Base-by-base conservation (phyloP, 2,329 filamentous ascomycete genomes). In the Aplosporella prunicola region DNA sequence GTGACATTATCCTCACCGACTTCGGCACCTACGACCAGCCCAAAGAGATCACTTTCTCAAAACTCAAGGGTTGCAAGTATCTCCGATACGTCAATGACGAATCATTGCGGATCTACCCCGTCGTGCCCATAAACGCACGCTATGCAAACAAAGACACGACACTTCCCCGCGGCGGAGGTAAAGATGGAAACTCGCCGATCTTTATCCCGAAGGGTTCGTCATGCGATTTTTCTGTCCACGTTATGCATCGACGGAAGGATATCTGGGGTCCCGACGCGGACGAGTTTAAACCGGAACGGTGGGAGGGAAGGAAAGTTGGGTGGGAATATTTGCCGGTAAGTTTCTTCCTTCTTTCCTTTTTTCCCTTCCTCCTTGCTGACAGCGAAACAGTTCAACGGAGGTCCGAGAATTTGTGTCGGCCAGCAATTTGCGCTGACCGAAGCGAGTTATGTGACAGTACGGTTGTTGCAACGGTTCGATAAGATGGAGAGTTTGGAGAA, bases 371-470 rank as follows among this genome's bases (percentile, higher is more conserved):
- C n/a, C 22, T 24, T 24, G 8, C 22, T 8, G 8, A 24, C 22
- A n/a, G 8, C 22, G 22, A 24, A 8, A n/a, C 22, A 8, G 5
- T 32, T 39, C 44, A 58, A 58, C 5, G 41, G 41, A 5, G 41
- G 41, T 0, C 41, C 38, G 8, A 10, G 41, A 10, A 15, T 32
- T 18, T 43, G 41, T 10, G 13, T 36, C 7, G 41, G 26, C 9
- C 25, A n/a, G n/a, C n/a, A n/a, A n/a, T n/a, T n/a, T n/a, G n/a
- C n/a, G n/a, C n/a, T n/a, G n/a, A n/a, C n/a, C 24, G 71, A 74
- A 49, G 73, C 82, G 50, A 86, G 75, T 74, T 88, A 88, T 66
- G 88, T 78, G 50, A 76, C 76, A 44, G 81, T 86, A 52, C 82
- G 76, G 77, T 88, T 84, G 63, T 85, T 74, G 52, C n/a, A n/a